A percentile compares a stretch with the other conserved stretches of the same genome.
Evolutionary conservation across 257 asterid species (phyloP).

Genomic region (Solanum raphanifolium): DNA sequence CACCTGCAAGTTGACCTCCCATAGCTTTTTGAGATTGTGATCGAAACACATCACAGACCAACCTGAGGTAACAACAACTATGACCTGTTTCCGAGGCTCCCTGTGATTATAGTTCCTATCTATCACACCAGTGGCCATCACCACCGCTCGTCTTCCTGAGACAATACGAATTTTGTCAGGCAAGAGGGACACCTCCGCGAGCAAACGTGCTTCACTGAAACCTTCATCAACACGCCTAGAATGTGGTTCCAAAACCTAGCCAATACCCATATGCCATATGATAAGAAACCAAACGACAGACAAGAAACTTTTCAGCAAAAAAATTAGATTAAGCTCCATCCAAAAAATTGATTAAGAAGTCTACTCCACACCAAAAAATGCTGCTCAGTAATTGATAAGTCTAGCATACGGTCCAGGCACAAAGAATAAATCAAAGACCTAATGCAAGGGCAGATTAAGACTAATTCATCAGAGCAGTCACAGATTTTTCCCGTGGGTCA

Average conservation of each 20-base stretch:
- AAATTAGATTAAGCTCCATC: neutral
- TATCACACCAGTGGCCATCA: conserved; percentile 88
- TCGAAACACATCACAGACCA: conserved; percentile 98
- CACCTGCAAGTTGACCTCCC: conserved; percentile 96
- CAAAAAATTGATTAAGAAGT: neutral
- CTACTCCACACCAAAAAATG: neutral
- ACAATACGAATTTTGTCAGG: conserved; percentile 88
- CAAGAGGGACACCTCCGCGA: conserved; percentile 69
- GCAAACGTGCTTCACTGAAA: conserved; percentile 81
- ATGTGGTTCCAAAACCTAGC: conserved; percentile 87
- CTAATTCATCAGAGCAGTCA: neutral
- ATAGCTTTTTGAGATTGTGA: conserved; percentile 91
- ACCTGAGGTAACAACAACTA: conserved; percentile 92
- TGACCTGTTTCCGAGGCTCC: conserved; percentile 77
- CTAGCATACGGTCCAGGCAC: neutral
- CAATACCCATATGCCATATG: neutral
- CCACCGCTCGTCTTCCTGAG: conserved; percentile 92
- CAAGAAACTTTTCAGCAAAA: neutral
- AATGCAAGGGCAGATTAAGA: neutral
- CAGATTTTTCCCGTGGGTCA: neutral
- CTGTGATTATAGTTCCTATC: conserved; percentile 54
- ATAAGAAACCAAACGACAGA: neutral
- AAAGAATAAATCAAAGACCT: neutral
- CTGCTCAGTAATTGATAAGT: neutral
- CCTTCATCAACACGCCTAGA: conserved; percentile 86